A percentile compares a stretch with the other conserved stretches of the same genome.
phyloP scores from a whole-genome alignment of 1,284 basidiomycete species.

The Entoloma clypeatum region DNA sequence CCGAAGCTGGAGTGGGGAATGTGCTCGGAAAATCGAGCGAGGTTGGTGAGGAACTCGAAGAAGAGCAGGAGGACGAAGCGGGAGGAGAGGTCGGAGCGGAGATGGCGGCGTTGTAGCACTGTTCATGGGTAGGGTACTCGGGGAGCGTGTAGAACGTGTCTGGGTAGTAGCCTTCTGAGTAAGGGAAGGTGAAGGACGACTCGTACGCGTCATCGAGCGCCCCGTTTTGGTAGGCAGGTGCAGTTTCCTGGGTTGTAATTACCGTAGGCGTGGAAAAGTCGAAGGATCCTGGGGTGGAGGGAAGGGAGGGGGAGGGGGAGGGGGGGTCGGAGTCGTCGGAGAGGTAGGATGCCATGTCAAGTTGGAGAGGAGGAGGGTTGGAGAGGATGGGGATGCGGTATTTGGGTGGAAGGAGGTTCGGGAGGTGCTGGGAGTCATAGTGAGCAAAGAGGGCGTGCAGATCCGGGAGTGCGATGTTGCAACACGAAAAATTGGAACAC shows the following conservation, averaged over 20 bases:
- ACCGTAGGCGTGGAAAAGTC: conserved; percentile 2
- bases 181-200: background rate
- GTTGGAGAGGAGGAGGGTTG: background rate
- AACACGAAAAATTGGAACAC: conserved; percentile 67
- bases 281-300: conserved; percentile 10
- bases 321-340: conserved; percentile 18
- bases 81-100: conserved; percentile 2
- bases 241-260: conserved; percentile 8
- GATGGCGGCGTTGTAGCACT: conserved; percentile 17
- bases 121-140: conserved; percentile 20
- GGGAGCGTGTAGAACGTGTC: conserved; percentile 11
- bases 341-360: conserved; percentile 12
- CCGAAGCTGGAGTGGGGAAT: conserved; percentile 9
- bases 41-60: background rate
- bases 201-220: conserved; percentile 4
- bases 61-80: background rate
- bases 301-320: conserved; percentile 10
- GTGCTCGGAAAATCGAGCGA: background rate
- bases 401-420: conserved; percentile 18
- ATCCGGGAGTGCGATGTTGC: conserved; percentile 55
- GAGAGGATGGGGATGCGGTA: conserved; percentile 4
- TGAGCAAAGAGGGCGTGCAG: conserved; percentile 68
- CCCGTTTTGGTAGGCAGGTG: conserved; percentile 11
- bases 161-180: conserved; percentile 7
- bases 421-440: conserved; percentile 41